Evolutionary conservation across 352 stramenopile genomes (phyloP), one percentile per base, ranked within the genome.

Genomic region (Phytophthora constricta): DNA sequence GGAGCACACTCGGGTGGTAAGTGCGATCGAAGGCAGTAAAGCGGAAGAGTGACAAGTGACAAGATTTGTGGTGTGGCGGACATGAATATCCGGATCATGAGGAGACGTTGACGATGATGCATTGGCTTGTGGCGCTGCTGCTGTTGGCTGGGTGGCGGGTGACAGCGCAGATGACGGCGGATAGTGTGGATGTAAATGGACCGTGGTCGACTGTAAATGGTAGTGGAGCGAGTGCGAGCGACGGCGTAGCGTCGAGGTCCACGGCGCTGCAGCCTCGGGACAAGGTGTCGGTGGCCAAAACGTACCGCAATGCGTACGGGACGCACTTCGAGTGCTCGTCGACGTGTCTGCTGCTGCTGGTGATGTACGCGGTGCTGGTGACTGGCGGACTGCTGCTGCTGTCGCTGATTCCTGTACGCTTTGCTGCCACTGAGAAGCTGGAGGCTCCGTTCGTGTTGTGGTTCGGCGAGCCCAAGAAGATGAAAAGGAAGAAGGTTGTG

Each of bases 301-400:
- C 80, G 34, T 90, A 88, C 27, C 78, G 76, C 25, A 90, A 86
- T 62, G 82, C 58, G 17, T 90, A 89, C 50, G 85, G 85, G 10
- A 78, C 81, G 26, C 75, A 72, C 27, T 90, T 91, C 26, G 41
- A 69, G 23, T 89, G 77, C 45, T 65, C 76, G 16, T 61, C 71
- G 9, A 77, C 76, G 16, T 93, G 82, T 57, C 68, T 71, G 33
- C 74, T 86, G 51, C 67, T 79, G 28, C 67, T 80, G 19, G 52
- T 62, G 17, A 43, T 67, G 19, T 76, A 89, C 46, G 50, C 76
- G 9, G 28, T 76, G 25, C 47, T 64, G 20, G 65, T 89, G 26
- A 51, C 59, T 4, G 47, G 51, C 5, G 58, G 75, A 7, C 64
- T 91, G 9, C 39, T 68, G 19, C 62, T 93, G 25, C 49, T 93